Percentiles rank a stretch among this genome's conserved stretches.
These are phyloP conservation scores for Rhodotorula diobovata DNA, from an alignment of 768 basidiomycete species.

Conservation along the genomic window DNA sequence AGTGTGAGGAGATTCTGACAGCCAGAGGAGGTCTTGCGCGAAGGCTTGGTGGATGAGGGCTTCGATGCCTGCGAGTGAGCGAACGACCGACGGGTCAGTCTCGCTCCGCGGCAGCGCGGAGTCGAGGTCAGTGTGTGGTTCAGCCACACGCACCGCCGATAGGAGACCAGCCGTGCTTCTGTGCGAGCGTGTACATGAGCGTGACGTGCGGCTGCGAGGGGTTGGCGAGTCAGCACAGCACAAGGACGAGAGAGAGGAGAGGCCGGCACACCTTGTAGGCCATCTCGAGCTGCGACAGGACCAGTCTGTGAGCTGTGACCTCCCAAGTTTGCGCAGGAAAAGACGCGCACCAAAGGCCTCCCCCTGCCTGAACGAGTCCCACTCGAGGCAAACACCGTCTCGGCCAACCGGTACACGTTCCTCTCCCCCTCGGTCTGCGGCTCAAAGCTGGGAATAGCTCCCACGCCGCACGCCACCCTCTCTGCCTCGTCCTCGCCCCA, in stretches of 20 bases:
- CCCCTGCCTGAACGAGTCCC: neutral
- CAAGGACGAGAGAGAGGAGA: no score
- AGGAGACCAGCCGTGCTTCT: conserved; percentile 10
- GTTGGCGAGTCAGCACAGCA: neutral
- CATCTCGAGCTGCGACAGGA: conserved; percentile 19
- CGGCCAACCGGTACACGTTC: conserved; percentile 27
- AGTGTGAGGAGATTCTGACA: conserved; percentile 1
- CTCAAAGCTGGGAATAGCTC: conserved; percentile 32
- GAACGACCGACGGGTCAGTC: no score
- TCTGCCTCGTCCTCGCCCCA: conserved; percentile 14
- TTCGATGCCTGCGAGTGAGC: conserved; percentile 33
- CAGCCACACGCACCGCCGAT: conserved; percentile 14
- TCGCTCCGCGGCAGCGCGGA: neutral
- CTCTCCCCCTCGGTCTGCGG: conserved; percentile 32
- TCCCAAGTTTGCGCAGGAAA: no score
- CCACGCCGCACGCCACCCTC: conserved; percentile 11
- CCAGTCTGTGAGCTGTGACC: neutral
- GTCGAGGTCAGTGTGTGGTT: neutral
- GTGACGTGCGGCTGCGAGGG: conserved; percentile 31
- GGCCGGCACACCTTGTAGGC: conserved; percentile 23
- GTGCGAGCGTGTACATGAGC: conserved; percentile 28
- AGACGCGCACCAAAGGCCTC: conserved; percentile 6
- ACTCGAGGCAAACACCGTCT: conserved; percentile 13
- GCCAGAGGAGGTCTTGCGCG: conserved; percentile 37
- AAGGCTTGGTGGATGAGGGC: conserved; percentile 41